phyloP scores from a whole-genome alignment of 352 stramenopile species.

The Phytophthora quininea region DNA sequence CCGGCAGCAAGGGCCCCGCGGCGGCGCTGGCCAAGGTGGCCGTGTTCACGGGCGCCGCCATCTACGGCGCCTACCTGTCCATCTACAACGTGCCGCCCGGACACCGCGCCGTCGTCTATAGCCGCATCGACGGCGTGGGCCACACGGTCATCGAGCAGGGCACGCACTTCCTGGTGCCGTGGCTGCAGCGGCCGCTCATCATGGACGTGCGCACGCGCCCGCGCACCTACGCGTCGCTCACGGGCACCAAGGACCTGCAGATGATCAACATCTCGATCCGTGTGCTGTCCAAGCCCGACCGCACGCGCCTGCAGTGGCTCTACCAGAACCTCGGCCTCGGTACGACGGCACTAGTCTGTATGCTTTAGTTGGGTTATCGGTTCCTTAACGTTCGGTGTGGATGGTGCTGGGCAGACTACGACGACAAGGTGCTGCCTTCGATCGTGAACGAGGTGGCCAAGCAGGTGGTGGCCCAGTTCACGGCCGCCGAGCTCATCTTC shows the following conservation, averaged over 20 bases:
- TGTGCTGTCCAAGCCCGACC: slow-evolving; percentile 97
- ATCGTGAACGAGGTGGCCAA: slow-evolving; percentile 99
- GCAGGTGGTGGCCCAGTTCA: slow-evolving; percentile 99
- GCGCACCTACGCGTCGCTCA: slow-evolving; percentile 92
- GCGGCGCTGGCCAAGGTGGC: slow-evolving; percentile 69
- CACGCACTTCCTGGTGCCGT: slow-evolving; percentile 98
- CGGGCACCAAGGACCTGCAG: slow-evolving; percentile 97
- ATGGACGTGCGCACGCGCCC: slow-evolving; percentile 95
- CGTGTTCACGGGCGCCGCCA: slow-evolving; percentile 60
- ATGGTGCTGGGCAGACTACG: slow-evolving; percentile 87
- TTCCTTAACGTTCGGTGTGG: too few relatives aligned
- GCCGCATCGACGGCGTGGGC: slow-evolving; percentile 85
- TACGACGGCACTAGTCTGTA: slow-evolving; percentile 22
- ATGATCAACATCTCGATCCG: slow-evolving; percentile 99
- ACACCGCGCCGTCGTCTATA: slow-evolving; percentile 91
- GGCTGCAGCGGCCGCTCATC: slow-evolving; percentile 96
- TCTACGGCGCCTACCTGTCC: slow-evolving; percentile 82
- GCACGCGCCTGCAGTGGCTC: slow-evolving; percentile 94
- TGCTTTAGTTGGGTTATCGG: too few relatives aligned
- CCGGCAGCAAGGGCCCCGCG: slow-evolving; percentile 59
- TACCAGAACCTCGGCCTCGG: slow-evolving; percentile 95
- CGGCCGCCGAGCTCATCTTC: slow-evolving; percentile 98
- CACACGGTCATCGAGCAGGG: slow-evolving; percentile 90
- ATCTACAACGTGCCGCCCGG: slow-evolving; percentile 90
- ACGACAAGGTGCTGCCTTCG: slow-evolving; percentile 97